Evolutionary conservation across 768 basidiomycete species (phyloP), one percentile per base, ranked within the genome.

Genomic region (Amanita thiersii): DNA sequence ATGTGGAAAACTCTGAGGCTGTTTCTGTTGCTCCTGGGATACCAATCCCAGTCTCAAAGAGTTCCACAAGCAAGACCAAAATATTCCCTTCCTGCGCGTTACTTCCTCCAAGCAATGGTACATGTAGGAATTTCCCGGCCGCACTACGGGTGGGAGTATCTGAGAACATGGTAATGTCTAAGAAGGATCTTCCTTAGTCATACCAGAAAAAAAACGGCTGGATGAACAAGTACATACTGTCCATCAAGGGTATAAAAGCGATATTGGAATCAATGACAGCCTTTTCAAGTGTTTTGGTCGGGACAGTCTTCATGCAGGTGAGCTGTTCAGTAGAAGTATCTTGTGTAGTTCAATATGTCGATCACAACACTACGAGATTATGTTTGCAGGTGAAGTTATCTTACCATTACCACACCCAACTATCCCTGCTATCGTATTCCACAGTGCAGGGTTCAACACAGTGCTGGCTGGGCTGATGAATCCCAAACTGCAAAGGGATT

Each of bases 71-170:
- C n/a, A n/a, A n/a, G n/a, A n/a, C n/a, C n/a, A 66, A 59, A 28
- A 65, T 55, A 38, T 66, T 62, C 15, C 46, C 60, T 42, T 68
- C 64, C n/a, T 66, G 52, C 29, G 53, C 37, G 6, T 52, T 58
- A 7, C 51, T 60, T 33, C 66, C 66, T 23, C 49, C 50, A 3
- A 63, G 45, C 15, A 57, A 41, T 3, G 62, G 59, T 1, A 61
- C 57, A 23, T 52, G 50, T 18, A 60, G 46, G 52, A 61, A 61
- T 23, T 55, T 56, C 17, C 60, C 60, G 9, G 48, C 41, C 2
- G 51, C 51, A n/a, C 52, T 49, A 6, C 59, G 53, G 10, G 46
- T 30, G 19, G 42, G 26, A 7, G 51, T 56, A 37, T 65, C 64
- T 7, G 56, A 45, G 47, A 63, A 64, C 30, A 63, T 45, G 6